A percentile compares a stretch with the other conserved stretches of the same genome.
Evolutionary conservation across 371 early-diverging fungal species (phyloP).

Genomic region (Mucor plumbeus): DNA sequence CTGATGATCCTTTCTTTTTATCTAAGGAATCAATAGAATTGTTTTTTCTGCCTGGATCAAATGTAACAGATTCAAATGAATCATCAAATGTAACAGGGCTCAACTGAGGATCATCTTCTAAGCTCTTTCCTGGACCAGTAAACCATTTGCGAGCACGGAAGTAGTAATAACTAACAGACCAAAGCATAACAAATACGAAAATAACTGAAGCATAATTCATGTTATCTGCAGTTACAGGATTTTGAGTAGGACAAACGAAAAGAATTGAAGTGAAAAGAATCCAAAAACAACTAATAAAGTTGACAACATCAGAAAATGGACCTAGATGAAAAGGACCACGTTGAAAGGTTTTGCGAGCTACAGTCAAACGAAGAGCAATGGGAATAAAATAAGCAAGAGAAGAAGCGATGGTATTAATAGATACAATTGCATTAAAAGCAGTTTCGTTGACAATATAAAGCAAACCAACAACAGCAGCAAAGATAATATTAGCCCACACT

Average conservation of each 20-base stretch:
- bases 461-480: slow-evolving; percentile 43
- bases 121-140: slow-evolving; percentile 49
- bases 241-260: slow-evolving; percentile 64
- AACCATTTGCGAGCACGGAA: slow-evolving; percentile 61
- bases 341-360: slow-evolving; percentile 53
- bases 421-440: slow-evolving; percentile 63
- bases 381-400: slow-evolving; percentile 73
- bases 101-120: slow-evolving; percentile 35
- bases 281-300: slow-evolving; percentile 58
- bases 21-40: background rate
- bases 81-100: slow-evolving; percentile 26
- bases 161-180: slow-evolving; percentile 46
- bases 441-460: slow-evolving; percentile 45
- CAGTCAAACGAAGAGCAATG: slow-evolving; percentile 52
- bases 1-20: background rate
- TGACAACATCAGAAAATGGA: slow-evolving; percentile 54
- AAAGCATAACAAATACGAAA: slow-evolving; percentile 36
- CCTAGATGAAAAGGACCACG: slow-evolving; percentile 70
- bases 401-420: slow-evolving; percentile 68
- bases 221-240: slow-evolving; percentile 61
- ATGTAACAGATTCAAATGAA: slow-evolving; percentile 16
- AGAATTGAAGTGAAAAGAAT: slow-evolving; percentile 62
- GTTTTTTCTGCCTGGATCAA: slow-evolving; percentile 4
- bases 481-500: slow-evolving; percentile 37
- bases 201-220: slow-evolving; percentile 52